Conservation (phyloP, 441 rosid genomes). For the Gossypium davidsonii region DNA sequence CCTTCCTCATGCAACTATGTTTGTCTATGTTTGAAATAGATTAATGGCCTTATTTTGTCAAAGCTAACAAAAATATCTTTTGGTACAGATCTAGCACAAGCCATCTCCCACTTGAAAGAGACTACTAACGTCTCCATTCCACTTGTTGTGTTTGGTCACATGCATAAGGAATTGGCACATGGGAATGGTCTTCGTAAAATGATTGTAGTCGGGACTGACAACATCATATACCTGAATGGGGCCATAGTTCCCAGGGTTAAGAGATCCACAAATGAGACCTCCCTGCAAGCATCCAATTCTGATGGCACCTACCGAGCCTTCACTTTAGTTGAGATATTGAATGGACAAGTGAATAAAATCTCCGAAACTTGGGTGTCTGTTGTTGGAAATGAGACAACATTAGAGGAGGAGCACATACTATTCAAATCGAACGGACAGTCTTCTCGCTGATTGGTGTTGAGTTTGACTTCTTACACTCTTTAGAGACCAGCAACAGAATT, state of each 20-base stretch:
- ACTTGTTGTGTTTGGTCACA: constrained; percentile 80
- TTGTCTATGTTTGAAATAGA: background rate
- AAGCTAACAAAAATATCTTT: constrained; percentile 10
- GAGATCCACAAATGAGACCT: constrained; percentile 14
- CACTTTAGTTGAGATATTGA: constrained; percentile 53
- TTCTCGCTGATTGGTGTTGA: background rate
- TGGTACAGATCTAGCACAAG: constrained; percentile 68
- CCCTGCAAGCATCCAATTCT: constrained; percentile 15
- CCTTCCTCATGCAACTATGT: constrained; percentile 2
- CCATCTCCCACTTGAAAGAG: constrained; percentile 52
- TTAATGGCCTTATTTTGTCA: background rate
- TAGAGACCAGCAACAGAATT: background rate
- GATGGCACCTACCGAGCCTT: constrained; percentile 53
- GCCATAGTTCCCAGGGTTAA: constrained; percentile 77
- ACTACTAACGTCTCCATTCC: constrained; percentile 31
- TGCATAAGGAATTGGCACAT: constrained; percentile 71
- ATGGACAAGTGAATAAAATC: constrained; percentile 55
- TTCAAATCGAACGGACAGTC: constrained; percentile 19
- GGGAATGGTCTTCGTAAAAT: constrained; percentile 64
- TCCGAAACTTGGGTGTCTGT: constrained; percentile 71
- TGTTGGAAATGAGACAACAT: constrained; percentile 30
- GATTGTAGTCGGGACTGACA: constrained; percentile 47
- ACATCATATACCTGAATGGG: constrained; percentile 64
- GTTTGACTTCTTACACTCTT: background rate
- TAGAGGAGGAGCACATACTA: constrained; percentile 48